phyloP scores from a whole-genome alignment of 1,284 basidiomycete species.

The Rhodotorula glutinis region DNA sequence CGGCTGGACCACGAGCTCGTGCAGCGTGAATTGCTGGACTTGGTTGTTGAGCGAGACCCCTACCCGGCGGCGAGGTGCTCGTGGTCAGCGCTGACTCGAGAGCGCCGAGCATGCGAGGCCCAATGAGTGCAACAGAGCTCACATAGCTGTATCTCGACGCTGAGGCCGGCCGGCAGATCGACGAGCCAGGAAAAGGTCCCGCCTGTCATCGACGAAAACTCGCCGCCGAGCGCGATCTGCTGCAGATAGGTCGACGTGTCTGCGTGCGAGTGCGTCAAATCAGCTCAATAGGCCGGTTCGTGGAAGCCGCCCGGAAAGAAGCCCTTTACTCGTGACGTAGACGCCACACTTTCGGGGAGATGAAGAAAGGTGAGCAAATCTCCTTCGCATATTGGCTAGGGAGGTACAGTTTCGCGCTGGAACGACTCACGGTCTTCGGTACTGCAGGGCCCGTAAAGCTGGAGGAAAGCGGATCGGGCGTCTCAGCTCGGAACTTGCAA shows the following conservation, averaged over 20 bases:
- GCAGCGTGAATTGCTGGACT: slow-evolving; percentile 15
- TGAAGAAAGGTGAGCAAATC: neutral
- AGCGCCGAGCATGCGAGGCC: no score
- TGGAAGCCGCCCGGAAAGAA: no score
- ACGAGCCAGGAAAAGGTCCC: slow-evolving; percentile 26
- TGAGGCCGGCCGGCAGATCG: slow-evolving; percentile 16
- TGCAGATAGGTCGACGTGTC: slow-evolving; percentile 24
- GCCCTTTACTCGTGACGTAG: slow-evolving; percentile 12
- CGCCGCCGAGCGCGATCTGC: slow-evolving; percentile 17
- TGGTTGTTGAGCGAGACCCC: slow-evolving; percentile 24
- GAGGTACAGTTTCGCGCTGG: no score
- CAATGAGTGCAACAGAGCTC: neutral
- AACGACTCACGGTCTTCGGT: neutral
- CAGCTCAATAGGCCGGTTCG: neutral
- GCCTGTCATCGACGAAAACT: neutral
- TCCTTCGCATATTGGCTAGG: neutral
- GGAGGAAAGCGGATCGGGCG: no score
- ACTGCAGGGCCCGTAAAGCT: slow-evolving; percentile 17
- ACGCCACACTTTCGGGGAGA: slow-evolving; percentile 10
- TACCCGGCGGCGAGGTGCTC: neutral
- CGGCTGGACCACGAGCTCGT: slow-evolving; percentile 5
- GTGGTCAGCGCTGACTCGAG: no score
- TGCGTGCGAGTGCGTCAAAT: neutral
- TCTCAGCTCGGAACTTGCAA: neutral
- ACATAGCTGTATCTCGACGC: slow-evolving; percentile 23